Conservation (phyloP, 2,329 filamentous ascomycete genomes). For the Calonectria montana region DNA sequence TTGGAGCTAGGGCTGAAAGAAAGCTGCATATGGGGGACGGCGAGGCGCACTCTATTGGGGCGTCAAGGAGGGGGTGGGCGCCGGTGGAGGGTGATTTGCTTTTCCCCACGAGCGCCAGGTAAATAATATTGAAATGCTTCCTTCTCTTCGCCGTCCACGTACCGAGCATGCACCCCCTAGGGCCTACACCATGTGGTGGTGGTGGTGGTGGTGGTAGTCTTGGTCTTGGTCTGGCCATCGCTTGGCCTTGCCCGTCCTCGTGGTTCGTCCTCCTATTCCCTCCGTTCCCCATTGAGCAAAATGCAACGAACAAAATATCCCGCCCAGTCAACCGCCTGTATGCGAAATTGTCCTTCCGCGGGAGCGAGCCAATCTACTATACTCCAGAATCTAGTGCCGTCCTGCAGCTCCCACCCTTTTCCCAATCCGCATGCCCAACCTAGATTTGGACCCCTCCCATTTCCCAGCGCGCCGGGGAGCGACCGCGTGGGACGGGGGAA, state of each 20-base stretch:
- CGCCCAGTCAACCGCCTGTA: constrained; percentile 20
- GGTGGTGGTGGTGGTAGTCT: too few species aligned
- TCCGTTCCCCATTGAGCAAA: not conserved
- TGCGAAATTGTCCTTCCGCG: constrained; percentile 19
- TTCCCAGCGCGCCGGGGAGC: constrained; percentile 25
- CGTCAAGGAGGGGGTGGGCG: not conserved
- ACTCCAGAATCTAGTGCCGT: constrained; percentile 32
- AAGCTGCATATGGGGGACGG: constrained; percentile 5
- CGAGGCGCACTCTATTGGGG: constrained; percentile 14
- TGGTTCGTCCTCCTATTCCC: constrained; percentile 5
- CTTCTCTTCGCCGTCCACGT: not conserved
- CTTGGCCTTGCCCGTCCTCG: not conserved
- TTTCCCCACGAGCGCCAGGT: constrained; percentile 3
- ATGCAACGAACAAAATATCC: constrained; percentile 3
- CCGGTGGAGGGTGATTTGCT: constrained; percentile 9
- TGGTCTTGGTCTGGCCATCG: not conserved
- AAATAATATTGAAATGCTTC: constrained; percentile 9
- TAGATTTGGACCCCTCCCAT: constrained; percentile 21
- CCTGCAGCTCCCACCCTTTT: constrained; percentile 22
- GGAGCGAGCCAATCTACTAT: constrained; percentile 9
- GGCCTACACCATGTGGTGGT: not conserved
- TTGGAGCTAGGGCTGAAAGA: constrained; percentile 15
- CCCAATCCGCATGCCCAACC: constrained; percentile 27
- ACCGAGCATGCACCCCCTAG: not conserved
- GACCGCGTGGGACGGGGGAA: constrained; percentile 22